Evolutionary conservation across 306 rosid species (phyloP), one percentile per base, ranked within the genome.

Genomic region (Rosa persica): DNA sequence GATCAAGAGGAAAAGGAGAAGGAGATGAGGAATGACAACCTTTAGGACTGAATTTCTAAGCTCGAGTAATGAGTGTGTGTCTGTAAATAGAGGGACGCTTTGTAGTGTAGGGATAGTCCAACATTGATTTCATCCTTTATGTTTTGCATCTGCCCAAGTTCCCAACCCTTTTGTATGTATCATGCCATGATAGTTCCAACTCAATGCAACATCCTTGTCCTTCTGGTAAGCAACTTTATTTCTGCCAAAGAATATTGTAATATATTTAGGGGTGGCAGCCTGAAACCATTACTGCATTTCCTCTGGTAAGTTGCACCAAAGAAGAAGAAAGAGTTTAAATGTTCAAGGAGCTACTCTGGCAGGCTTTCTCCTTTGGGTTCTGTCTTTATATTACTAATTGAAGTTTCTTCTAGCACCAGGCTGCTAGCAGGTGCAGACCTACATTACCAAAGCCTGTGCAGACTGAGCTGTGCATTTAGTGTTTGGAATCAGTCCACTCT

Each of bases 181-280:
- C 22, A 4, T 5, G 22, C n/a, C 44, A 12, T 9, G 68, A 42
- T 62, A 15, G 22, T 66, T 66, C 27, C 39, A 67, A 67, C 30
- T 38, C 71, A 67, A 67, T 19, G 48, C 25, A 38, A 67, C 47
- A n/a, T 67, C 71, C 48, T 66, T 38, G 70, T 66, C 70, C 47
- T 8, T 19, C 27, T 17, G 46, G 9, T 17, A 39, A 39, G 30
- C 71, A 39, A 39, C n/a, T 38, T 66, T 16, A 66, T 17, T 34
- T 38, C 25, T 67, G 48, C 71, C 16, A 38, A 17, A 17, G 48
- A 39, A 10, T 8, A 34, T 38, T 65, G 12, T 61, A 61, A 60
- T 25, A 20, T 55, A 58, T 58, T 58, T 58, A 4, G 9, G 43
- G 70, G 39, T 6, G 22, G 23, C 39, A 60, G 69, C 43, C 43